A percentile compares a stretch with the other conserved stretches of the same genome.
Conservation (phyloP, 2,329 filamentous ascomycete genomes). For the Ceratocystis lukuohia region DNA sequence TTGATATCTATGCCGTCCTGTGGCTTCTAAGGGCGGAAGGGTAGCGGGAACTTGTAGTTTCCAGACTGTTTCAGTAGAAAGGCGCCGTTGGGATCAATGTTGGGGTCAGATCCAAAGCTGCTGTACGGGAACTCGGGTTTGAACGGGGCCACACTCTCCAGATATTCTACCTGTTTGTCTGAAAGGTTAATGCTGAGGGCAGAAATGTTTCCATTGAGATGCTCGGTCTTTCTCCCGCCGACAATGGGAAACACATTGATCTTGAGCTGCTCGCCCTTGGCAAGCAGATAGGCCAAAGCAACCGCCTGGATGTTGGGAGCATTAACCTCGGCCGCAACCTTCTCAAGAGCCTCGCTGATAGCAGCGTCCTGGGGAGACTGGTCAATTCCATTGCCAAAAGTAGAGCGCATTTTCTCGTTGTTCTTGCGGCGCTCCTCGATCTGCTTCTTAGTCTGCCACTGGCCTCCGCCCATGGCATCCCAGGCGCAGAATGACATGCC, state of each 20-base stretch:
- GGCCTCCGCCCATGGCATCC: slow-evolving; percentile 43
- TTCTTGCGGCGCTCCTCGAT: slow-evolving; percentile 25
- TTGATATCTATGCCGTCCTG: too few relatives aligned
- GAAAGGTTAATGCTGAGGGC: slow-evolving; percentile 38
- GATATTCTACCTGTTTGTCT: slow-evolving; percentile 38
- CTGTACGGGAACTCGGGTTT: slow-evolving; percentile 25
- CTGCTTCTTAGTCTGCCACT: slow-evolving; percentile 32
- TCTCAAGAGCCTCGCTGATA: slow-evolving; percentile 44
- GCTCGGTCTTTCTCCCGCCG: slow-evolving; percentile 39
- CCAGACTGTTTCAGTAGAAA: background rate
- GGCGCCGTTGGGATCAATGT: background rate
- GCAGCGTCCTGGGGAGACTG: slow-evolving; percentile 37
- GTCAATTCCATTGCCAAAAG: slow-evolving; percentile 21
- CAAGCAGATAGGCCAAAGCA: slow-evolving; percentile 38
- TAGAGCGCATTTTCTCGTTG: slow-evolving; percentile 30
- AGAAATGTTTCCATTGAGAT: slow-evolving; percentile 42
- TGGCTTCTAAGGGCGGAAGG: slow-evolving; percentile 5
- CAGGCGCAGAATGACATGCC: slow-evolving; percentile 45
- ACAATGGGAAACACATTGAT: slow-evolving; percentile 40
- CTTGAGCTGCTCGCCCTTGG: slow-evolving; percentile 31
- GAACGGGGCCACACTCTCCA: slow-evolving; percentile 41
- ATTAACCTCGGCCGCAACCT: slow-evolving; percentile 44
- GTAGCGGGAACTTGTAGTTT: slow-evolving; percentile 1
- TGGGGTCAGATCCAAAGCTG: background rate
- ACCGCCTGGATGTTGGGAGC: slow-evolving; percentile 45